Base-by-base conservation (phyloP, 2,329 filamentous ascomycete species). In the Gaeumannomyces sp. region DNA sequence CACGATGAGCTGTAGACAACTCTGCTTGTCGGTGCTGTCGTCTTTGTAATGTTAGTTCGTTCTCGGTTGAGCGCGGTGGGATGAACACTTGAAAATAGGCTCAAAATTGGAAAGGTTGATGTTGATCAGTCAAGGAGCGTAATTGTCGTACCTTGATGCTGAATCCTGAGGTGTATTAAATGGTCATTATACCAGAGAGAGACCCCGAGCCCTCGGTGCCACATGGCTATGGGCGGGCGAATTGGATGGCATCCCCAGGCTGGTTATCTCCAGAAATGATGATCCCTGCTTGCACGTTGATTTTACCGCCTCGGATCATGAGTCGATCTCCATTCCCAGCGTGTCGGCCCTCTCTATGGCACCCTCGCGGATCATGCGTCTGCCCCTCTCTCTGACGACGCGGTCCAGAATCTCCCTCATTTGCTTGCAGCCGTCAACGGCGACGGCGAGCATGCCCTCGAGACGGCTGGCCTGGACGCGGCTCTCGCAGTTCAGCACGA, bases 371-470 rank as follows among this genome's bases (percentile, higher is more conserved):
- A 92, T 75, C 79, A 92, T 85, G 73, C 81, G 83, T 66, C 78
- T 80, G 4, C 90, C 90, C 75, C 89, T 88, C 59, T 85, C 85
- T 73, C 89, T 86, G 60, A 98, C 88, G 19, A 96, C 89, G 8
- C 83, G 81, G 75, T 98, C 93, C 71, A 99, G 74, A 62, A 97
- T 89, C 69, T 87, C 84, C 68, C 91, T 85, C 56, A 98, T 88
- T 74, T 93, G 89, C 77, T 89, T 92, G 76, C 94, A 98, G 6
- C 93, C 95, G 74, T 97, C 93, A 61, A 97, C 87, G 0, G 90
- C 94, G 1, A 97, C 92, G 0, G 91, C 92, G 70, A 99, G 79
- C 93, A 99, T 96, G 1, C 91, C 91, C 78, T 99, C 94, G 66
- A 98, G 74, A 65, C 93, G 85, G 65, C 83, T 83, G 68, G 90